Base-by-base conservation (phyloP, 2,329 filamentous ascomycete genomes). In the Colletotrichum agaves region DNA sequence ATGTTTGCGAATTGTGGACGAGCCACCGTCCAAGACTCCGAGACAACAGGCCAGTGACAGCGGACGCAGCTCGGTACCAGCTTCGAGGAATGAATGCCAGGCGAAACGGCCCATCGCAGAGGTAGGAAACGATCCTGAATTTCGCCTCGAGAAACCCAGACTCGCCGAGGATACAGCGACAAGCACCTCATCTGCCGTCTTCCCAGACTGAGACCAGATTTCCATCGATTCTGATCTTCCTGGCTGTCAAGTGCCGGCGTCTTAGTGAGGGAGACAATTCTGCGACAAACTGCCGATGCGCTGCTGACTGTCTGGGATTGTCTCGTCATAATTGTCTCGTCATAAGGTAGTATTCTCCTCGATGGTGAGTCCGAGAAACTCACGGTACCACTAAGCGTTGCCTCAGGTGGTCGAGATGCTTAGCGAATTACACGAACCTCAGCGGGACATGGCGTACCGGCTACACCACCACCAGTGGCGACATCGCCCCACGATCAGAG, bases 171-270 rank as follows among this genome's bases (percentile, higher is more conserved):
- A 27, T 27, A 7, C 27, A 27, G 10, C 17, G 27, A 7, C 23
- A 35, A 44, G 15, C n/a, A 23, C 27, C 11, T 37, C 41, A 33
- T 49, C 31, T 61, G 41, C 57, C 49, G 47, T 47, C 17, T 49
- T 49, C 61, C 49, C 57, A 47, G 17, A 66, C 21, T 55, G 3
- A 21, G 10, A 27, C 39, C 53, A 46, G 44, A 37, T 13, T 41
- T 39, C 50, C 44, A 6, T 44, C 43, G 10, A 31, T 27, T 17
- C 6, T 35, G 27, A 53, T 11, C 5, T 27, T 46, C 23, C 6
- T 35, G 43, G 43, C 59, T 41, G 19, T 13, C 59, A 67, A 67
- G n/a, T 63, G 63, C 59, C 63, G 59, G 21, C 11, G 27, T 56
- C 58, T 50, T 62, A 44, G n/a, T 27, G 15, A 44, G 39, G 31